Base-by-base conservation (phyloP, 2,329 filamentous ascomycete genomes). In the Ophiostoma sp. region DNA sequence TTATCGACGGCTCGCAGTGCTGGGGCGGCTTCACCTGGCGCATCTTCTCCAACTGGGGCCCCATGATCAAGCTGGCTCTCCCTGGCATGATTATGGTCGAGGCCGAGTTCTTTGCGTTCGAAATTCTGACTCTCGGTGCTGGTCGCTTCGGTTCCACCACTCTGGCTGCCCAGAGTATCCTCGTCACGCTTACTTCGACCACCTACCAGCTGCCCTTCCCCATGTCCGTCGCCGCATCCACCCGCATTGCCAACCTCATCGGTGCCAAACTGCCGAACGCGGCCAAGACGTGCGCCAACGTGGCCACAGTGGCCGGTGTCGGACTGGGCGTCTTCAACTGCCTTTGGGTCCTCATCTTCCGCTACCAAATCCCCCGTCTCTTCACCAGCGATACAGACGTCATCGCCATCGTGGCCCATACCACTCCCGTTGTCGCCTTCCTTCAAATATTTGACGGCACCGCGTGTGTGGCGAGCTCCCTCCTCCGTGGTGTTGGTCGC, bases 121-220 rank as follows among this genome's bases (percentile, higher is more conserved):
- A 98, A 81, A 90, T 97, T 68, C 85, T 97, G 75, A 97, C 94
- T 0, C 86, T 98, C n/a, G 90, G 91, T 9, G 89, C 93, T 0
- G 93, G 91, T 70, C 93, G 92, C 77, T 91, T 98, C 73, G 93
- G 92, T 19, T 90, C 93, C 1, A 91, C 91, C 22, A 90, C 92
- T 75, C 88, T 98, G 0, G 95, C 95, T 0, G 95, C 96, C 0
- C 95, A 99, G 81, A 95, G 92, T 45, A 91, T 98, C 17, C 85
- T 98, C 2, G 88, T 91, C 28, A 96, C 92, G 0, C 85, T 97
- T 63, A 90, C 91, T 0, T 89, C 91, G 11, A 89, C 97, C 31
- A 93, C 93, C 0, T 98, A 94, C 84, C 94, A 97, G 81, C 91
- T 98, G 68, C 94, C 95, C 0, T 98, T 98, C 83, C 93, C 95